Base-by-base conservation (phyloP, 805 yeast genomes). In the Wickerhamiella kurtzmanii region DNA sequence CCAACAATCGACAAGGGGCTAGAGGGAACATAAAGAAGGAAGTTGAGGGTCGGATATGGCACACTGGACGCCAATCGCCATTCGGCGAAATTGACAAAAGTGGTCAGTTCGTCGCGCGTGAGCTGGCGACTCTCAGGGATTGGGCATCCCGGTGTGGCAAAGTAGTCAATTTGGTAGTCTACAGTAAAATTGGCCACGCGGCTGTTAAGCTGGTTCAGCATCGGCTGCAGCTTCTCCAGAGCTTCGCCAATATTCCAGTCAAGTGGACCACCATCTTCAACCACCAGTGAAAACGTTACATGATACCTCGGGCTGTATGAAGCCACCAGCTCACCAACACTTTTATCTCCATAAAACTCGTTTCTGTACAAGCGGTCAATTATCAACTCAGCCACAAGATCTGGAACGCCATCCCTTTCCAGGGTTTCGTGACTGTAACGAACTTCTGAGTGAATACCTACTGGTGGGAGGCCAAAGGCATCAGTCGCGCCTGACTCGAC, bases 61-160 rank as follows among this genome's bases (percentile, higher is more conserved):
- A 74, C 76, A 54, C 69, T 68, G 41, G 72, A 67, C 2, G 76
- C 62, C 52, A 81, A 69, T 47, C 80, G 80, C 94, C 94, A 82
- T 53, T 83, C 94, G 2, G 92, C 87, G 54, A 77, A 77, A 63
- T 89, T 92, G 50, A 88, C 74, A 53, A 84, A 76, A 13, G 88
- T 81, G 1, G 94, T 73, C 35, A 88, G 68, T 47, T 82, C 82
- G 6, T 68, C 60, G 46, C 69, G 64, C 20, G 69, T 67, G 16
- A 81, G 65, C 2, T 68, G 49, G 18, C 64, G 62, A 1, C 60
- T 63, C 17, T 44, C 42, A 21, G 37, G 5, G 11, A 18, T 3
- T 22, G 22, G 37, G 42, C 54, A 53, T 3, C 58, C 55, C 3
- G 75, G 63, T 28, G 59, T 60, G 15, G 83, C 76, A 59, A 76